Conservation (phyloP, 2,329 filamentous ascomycete species). For the Fusarium sp. region DNA sequence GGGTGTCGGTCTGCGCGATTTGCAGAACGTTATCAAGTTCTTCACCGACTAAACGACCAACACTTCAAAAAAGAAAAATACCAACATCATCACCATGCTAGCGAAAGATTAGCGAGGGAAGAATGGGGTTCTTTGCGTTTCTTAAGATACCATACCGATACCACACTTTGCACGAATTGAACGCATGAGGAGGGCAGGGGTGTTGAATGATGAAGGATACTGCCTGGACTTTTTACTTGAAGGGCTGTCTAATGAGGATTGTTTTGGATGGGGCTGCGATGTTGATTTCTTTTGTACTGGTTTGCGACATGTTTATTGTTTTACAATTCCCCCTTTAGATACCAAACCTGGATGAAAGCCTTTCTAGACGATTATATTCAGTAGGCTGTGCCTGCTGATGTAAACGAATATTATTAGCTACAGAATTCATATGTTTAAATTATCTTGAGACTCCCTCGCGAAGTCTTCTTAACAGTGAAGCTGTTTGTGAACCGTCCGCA, state of each 20-base stretch:
- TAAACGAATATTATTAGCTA: slow-evolving; percentile 27
- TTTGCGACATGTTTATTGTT: slow-evolving; percentile 20
- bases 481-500: neutral
- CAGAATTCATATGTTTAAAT: slow-evolving; percentile 13
- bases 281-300: slow-evolving; percentile 9
- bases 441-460: fast-evolving
- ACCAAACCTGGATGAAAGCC: slow-evolving; percentile 37
- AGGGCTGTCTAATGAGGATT: slow-evolving; percentile 1
- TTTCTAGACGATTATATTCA: slow-evolving; percentile 31
- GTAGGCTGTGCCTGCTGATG: slow-evolving; percentile 30
- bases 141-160: slow-evolving; percentile 34
- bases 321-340: slow-evolving; percentile 39
- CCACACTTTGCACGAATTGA: slow-evolving; percentile 23
- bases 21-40: slow-evolving; percentile 88
- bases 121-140: slow-evolving; percentile 8
- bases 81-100: slow-evolving; percentile 2
- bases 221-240: slow-evolving; percentile 9
- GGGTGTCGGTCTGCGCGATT: slow-evolving; percentile 82
- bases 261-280: slow-evolving; percentile 18
- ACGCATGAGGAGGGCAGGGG: neutral
- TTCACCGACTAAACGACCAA: slow-evolving; percentile 74
- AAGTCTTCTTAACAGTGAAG: neutral
- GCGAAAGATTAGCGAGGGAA: slow-evolving; percentile 7
- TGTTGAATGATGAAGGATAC: slow-evolving; percentile 16
- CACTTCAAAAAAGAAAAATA: neutral